Evolutionary conservation across 139 green algal species (phyloP).

Genomic region (Chlorella ohadii): DNA sequence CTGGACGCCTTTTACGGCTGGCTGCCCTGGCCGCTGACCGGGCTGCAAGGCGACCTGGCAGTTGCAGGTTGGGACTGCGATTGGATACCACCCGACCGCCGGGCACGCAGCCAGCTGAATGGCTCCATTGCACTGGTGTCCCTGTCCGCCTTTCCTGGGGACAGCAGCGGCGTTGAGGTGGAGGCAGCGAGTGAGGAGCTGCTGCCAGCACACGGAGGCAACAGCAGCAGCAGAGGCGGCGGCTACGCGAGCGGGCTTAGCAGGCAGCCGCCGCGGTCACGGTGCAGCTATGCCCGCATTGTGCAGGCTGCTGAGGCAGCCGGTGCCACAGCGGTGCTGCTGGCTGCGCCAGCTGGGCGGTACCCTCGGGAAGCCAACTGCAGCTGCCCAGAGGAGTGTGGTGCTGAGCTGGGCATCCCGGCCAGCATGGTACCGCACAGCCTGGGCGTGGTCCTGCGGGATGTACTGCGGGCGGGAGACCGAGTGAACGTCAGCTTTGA

Average conservation of each 20-base stretch:
- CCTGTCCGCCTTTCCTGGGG: not conserved
- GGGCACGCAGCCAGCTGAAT: not conserved
- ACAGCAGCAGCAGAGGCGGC: not conserved
- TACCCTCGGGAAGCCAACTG: slow-evolving; percentile 36
- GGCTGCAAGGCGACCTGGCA: not conserved
- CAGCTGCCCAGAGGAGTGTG: slow-evolving; percentile 23
- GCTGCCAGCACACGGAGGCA: no score
- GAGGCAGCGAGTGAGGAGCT: no score
- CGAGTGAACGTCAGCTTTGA: not conserved
- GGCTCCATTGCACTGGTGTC: slow-evolving; percentile 12
- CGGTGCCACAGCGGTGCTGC: slow-evolving; percentile 23
- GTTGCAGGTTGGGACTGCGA: not conserved
- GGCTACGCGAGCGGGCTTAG: not conserved
- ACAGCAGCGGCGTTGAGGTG: not conserved
- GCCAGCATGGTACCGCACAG: slow-evolving; percentile 35
- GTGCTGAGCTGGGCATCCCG: slow-evolving; percentile 4
- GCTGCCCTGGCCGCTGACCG: not conserved
- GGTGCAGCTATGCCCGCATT: not conserved
- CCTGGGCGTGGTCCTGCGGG: not conserved
- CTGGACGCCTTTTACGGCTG: slow-evolving; percentile 25
- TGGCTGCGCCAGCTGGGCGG: slow-evolving; percentile 9
- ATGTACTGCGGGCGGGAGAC: not conserved
- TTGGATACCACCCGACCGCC: not conserved
- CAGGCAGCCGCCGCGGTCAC: not conserved
- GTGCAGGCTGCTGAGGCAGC: not conserved